Conservation (phyloP, 345 rosid genomes). For the Trapa bicornis region DNA sequence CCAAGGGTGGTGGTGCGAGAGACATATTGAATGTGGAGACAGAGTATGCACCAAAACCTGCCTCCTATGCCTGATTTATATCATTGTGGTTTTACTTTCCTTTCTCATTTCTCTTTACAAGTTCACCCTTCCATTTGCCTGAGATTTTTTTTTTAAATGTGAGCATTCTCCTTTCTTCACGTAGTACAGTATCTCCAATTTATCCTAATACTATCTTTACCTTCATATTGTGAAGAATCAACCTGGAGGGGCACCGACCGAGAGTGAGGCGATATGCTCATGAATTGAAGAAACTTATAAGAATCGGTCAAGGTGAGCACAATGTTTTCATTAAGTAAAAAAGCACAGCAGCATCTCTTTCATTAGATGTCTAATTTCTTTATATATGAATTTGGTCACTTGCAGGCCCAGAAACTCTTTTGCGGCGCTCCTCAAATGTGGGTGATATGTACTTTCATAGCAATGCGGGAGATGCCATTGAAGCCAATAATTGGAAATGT, state of each 20-base stretch:
- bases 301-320: slow-evolving; percentile 70
- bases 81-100: neutral
- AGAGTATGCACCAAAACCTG: slow-evolving; percentile 47
- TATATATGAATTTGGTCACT: neutral
- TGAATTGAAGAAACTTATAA: slow-evolving; percentile 68
- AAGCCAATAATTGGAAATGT: slow-evolving; percentile 87
- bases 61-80: neutral
- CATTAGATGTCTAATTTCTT: neutral
- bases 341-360: neutral
- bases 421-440: slow-evolving; percentile 59
- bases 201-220: slow-evolving; percentile 1
- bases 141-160: no score
- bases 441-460: slow-evolving; percentile 37
- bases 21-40: slow-evolving; percentile 63
- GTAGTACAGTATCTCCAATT: neutral
- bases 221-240: slow-evolving; percentile 32
- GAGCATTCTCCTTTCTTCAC: neutral
- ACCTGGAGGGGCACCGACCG: slow-evolving; percentile 81
- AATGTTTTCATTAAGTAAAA: neutral
- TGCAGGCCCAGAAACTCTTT: slow-evolving; percentile 78
- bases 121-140: neutral
- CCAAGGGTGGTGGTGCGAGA: slow-evolving; percentile 50
- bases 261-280: slow-evolving; percentile 80
- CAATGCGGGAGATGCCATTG: slow-evolving; percentile 76
- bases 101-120: neutral